Evolutionary conservation across 805 yeast species (phyloP), one percentile per base, ranked within the genome.

Genomic region (Lachancea fermentati): DNA sequence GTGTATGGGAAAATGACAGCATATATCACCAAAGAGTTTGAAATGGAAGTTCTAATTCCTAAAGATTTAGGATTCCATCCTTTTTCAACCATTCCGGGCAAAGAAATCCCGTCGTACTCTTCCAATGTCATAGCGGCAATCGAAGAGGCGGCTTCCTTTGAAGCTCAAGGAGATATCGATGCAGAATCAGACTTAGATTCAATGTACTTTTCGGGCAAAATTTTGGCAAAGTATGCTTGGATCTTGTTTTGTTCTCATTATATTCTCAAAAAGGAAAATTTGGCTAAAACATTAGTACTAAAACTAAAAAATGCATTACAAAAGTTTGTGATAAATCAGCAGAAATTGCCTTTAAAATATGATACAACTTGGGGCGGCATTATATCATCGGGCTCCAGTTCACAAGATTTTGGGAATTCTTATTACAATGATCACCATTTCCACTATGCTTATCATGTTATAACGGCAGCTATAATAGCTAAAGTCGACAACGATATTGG

Each of bases 121-220:
- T 4, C 42, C 4, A 48, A 49, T 3, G 62, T 62, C n/a, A 32
- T 66, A 14, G 32, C 40, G 18, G 36, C 60, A 1, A 66, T 71
- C 8, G 50, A 47, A 24, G 34, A 47, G 2, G 69, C 70, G 5
- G 72, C 74, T 0, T 40, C 42, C 0, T 25, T 40, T 2, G 73
- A 69, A 30, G 60, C 62, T 11, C 44, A 50, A 12, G 67, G 62
- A 28, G 65, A 66, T 43, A 73, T 75, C 17, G 61, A 61, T 9
- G 71, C 69, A 1, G 69, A 72, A 61, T 69, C 81, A 0, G 67
- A 78, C 43, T 55, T 78, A 37, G 86, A 86, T 46, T 86, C 96
- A 0, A 89, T 89, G 85, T 91, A 91, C 63, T 79, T 85, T 15
- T 75, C 95, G 2, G 98, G 97, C 9, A 91, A 93, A 59, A 72